Conservation (phyloP, 805 yeast species). For the Cyberlindnera lachancei region DNA sequence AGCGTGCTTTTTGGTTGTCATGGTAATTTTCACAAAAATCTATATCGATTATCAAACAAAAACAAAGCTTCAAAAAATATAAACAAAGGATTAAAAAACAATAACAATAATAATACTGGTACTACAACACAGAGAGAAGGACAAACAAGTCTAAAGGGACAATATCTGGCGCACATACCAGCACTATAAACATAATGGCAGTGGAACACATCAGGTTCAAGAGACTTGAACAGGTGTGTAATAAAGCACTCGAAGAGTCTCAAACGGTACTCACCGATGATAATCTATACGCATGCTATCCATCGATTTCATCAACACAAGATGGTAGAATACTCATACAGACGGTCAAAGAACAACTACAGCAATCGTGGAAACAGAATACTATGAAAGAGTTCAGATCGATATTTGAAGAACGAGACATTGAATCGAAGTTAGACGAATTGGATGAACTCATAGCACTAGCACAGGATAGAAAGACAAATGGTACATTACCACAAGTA, state of each 20-base stretch:
- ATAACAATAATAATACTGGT: too few relatives aligned
- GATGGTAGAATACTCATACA: conserved; percentile 36
- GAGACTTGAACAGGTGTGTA: conserved; percentile 39
- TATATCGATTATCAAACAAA: too few relatives aligned
- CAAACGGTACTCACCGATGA: conserved; percentile 41
- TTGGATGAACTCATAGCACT: conserved; percentile 36
- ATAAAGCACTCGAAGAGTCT: conserved; percentile 45
- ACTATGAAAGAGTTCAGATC: conserved; percentile 41
- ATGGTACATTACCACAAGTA: conserved; percentile 5
- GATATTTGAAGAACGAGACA: conserved; percentile 39
- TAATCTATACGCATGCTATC: conserved; percentile 43
- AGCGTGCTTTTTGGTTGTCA: too few relatives aligned
- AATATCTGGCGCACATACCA: too few relatives aligned
- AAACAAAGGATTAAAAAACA: too few relatives aligned
- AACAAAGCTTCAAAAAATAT: too few relatives aligned
- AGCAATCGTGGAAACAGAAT: conserved; percentile 37
- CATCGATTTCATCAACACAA: conserved; percentile 33
- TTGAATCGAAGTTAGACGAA: conserved; percentile 33
- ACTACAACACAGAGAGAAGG: too few relatives aligned
- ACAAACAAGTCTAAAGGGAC: too few relatives aligned
- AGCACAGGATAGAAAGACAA: conserved; percentile 22
- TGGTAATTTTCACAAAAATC: too few relatives aligned
- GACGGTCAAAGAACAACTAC: conserved; percentile 40
- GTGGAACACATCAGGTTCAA: conserved; percentile 28
- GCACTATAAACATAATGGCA: too few relatives aligned